Percentiles rank a stretch among this genome's conserved stretches.
These are phyloP conservation scores for Conticribra guillardii DNA, from an alignment of 108 stramenopile genomes.

Conservation along the genomic window DNA sequence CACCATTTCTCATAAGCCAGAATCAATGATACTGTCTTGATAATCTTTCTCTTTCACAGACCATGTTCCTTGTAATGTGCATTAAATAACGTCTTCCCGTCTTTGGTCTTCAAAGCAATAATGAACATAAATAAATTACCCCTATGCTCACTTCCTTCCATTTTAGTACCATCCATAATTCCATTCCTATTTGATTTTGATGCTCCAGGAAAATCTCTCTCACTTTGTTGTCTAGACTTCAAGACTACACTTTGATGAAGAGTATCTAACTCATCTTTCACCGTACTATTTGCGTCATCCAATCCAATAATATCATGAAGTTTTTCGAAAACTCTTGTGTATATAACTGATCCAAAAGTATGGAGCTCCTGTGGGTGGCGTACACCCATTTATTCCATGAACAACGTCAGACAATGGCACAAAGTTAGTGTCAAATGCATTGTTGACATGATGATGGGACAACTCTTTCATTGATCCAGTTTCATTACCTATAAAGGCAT, in stretches of 20 bases:
- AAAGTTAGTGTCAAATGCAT: neutral
- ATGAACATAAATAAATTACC: neutral
- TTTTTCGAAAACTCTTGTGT: neutral
- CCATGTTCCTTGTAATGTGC: neutral
- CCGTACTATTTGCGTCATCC: neutral
- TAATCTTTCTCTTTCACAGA: neutral
- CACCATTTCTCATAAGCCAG: neutral
- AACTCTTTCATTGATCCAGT: neutral
- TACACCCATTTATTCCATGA: neutral
- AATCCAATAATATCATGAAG: neutral
- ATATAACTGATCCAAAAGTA: neutral
- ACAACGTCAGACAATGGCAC: conserved; percentile 3
- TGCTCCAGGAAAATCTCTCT: no score
- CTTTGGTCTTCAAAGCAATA: neutral
- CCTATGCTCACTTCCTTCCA: neutral
- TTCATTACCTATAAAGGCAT: no score
- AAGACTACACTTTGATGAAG: neutral
- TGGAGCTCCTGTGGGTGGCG: conserved; percentile 7
- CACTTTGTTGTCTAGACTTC: neutral
- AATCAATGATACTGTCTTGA: neutral
- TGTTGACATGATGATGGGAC: neutral
- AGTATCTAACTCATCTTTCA: neutral
- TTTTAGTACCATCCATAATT: no score
- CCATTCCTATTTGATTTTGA: no score
- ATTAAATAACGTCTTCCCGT: neutral